Conservation (phyloP, 2,329 filamentous ascomycete species). For the Elsinoe fawcettii region DNA sequence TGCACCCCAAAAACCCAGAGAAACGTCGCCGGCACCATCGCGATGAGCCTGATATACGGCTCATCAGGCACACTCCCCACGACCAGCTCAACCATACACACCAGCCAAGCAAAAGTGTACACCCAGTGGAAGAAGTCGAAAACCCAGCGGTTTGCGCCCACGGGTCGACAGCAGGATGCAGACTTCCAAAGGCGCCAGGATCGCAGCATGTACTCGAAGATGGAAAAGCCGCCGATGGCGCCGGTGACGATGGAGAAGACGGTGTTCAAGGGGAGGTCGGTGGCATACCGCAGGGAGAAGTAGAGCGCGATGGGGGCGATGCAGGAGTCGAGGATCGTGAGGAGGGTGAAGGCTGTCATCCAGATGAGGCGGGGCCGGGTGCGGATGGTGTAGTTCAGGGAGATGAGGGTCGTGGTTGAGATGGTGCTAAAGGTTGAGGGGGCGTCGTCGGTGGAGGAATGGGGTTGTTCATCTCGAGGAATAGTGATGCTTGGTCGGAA, state of each 20-base stretch:
- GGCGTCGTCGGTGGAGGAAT: too few relatives aligned
- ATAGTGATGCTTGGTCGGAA: too few relatives aligned
- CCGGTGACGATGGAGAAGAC: slow-evolving; percentile 50
- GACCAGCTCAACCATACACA: slow-evolving; percentile 51
- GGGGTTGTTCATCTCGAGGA: too few relatives aligned
- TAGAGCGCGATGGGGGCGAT: slow-evolving; percentile 53
- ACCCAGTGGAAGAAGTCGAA: slow-evolving; percentile 54
- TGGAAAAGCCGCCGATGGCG: slow-evolving; percentile 45
- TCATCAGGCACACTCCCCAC: slow-evolving; percentile 41
- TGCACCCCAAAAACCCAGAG: slow-evolving; percentile 46
- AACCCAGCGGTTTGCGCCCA: slow-evolving; percentile 38
- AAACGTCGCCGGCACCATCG: slow-evolving; percentile 47
- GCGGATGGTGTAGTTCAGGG: slow-evolving; percentile 49
- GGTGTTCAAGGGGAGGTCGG: slow-evolving; percentile 43
- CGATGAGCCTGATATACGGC: slow-evolving; percentile 46
- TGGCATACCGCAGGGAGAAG: slow-evolving; percentile 53
- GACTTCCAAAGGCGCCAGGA: slow-evolving; percentile 45
- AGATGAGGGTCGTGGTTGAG: slow-evolving; percentile 28
- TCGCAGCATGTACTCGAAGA: slow-evolving; percentile 47
- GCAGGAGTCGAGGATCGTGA: slow-evolving; percentile 53
- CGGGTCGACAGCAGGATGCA: slow-evolving; percentile 45
- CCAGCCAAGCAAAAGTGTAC: slow-evolving; percentile 46
- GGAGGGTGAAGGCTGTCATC: slow-evolving; percentile 45
- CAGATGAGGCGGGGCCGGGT: slow-evolving; percentile 48
- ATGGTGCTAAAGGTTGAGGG: not conserved